Base-by-base conservation (phyloP, 148 eudicot species). In the Salicornia ramosissima region DNA sequence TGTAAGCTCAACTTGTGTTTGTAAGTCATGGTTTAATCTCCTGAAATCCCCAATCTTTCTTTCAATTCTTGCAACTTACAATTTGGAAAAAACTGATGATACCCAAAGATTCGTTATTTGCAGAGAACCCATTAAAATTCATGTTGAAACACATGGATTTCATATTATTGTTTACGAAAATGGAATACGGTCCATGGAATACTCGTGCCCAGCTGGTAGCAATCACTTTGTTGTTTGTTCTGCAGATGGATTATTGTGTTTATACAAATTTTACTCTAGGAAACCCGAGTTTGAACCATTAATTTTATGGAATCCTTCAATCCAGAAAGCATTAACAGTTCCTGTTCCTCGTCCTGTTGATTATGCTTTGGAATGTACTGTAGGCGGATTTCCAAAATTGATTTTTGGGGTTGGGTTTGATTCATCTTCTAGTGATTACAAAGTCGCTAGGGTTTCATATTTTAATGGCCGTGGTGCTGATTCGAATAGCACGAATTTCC, bases 11-110 rank as follows among this genome's bases (percentile, higher is more conserved):
- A 30, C 66, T 5, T 30, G 55, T 7, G 62, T 59, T 22, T 71
- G 74, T 47, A 71, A 71, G 74, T 71, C 74, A 7, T 71, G 74
- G 74, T 36, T 12, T 10, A n/a, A 45, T 45, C 66, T 71, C n/a
- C 30, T 71, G 30, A 71, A 43, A 45, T 71, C 66, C 0, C 43
- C 65, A 2, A 21, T 18, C 9, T 71, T 71, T 10, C 16, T 46
- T 47, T 71, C 74, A 5, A 28, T 45, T 29, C 66, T 21, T 71
- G 57, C 26, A 11, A 45, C 40, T 26, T 52, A 28, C 13, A 58
- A 45, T 70, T 69, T 26, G 6, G 14, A 12, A 0, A 69, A 31
- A n/a, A n/a, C n/a, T 5, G 18, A 4, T 7, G 10, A 42, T 11
- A 5, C 46, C 30, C 14, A 29, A 4, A 67, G 31, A 6, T 5